These are phyloP conservation scores for Pistacia integerrima DNA, from an alignment of 345 rosid genomes.

Conservation along the genomic window DNA sequence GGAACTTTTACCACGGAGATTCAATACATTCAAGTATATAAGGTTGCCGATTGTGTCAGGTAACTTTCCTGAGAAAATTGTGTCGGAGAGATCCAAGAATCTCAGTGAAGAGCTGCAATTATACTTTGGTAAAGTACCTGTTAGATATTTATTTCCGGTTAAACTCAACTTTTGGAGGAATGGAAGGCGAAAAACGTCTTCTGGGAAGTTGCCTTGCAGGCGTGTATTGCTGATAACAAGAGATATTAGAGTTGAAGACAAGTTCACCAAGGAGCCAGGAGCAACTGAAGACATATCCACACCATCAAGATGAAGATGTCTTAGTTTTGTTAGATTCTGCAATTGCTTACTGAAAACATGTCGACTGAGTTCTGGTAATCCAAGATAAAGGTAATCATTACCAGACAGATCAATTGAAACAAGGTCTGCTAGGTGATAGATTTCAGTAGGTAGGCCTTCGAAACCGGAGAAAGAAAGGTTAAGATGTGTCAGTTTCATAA, in stretches of 20 bases:
- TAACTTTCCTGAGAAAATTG: neutral
- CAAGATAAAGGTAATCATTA: neutral
- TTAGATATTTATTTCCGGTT: neutral
- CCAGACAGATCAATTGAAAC: constrained; percentile 26
- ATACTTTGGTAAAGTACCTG: neutral
- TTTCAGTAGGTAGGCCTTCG: constrained; percentile 2
- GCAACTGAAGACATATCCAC: neutral
- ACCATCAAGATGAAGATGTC: neutral
- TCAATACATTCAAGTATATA: neutral
- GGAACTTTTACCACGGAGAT: neutral
- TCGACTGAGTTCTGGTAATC: neutral
- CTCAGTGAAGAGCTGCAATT: neutral
- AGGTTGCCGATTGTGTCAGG: neutral
- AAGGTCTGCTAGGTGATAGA: constrained; percentile 15
- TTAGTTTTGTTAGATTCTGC: constrained; percentile 15
- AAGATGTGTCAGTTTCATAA: constrained; percentile 17
- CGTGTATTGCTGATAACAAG: neutral
- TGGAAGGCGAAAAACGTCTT: constrained; percentile 7
- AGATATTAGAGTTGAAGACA: constrained; percentile 13
- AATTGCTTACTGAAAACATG: neutral
- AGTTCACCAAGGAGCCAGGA: constrained; percentile 12
- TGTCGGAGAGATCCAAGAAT: neutral
- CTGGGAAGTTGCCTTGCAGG: constrained; percentile 17
- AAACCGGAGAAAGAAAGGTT: constrained; percentile 2
- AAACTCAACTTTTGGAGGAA: neutral